Conservation (phyloP, 257 asterid species). For the Phtheirospermum japonicum region DNA sequence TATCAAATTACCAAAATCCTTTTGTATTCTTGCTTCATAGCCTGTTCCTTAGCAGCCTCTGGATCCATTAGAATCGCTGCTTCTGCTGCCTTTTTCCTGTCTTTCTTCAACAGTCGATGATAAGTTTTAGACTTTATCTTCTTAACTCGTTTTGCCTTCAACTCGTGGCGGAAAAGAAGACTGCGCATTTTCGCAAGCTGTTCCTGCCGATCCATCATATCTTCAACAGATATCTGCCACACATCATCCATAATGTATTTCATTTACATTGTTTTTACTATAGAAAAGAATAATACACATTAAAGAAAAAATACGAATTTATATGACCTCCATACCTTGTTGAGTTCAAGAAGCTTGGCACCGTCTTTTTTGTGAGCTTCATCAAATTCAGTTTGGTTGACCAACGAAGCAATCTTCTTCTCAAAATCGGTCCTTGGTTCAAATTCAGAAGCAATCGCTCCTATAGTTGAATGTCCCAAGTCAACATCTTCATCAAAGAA, state of each 20-base stretch:
- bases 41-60: constrained; percentile 79
- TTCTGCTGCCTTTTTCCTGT: constrained; percentile 50
- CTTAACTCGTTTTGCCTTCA: constrained; percentile 71
- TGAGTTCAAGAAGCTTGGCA: constrained; percentile 88
- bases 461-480: constrained; percentile 72
- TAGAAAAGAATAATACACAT: background rate
- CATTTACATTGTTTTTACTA: constrained; percentile 8
- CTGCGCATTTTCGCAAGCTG: constrained; percentile 80
- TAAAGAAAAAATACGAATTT: background rate
- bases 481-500: constrained; percentile 70
- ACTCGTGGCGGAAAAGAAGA: constrained; percentile 79
- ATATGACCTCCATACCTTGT: constrained; percentile 52
- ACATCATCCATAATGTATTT: constrained; percentile 23
- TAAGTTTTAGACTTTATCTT: constrained; percentile 90
- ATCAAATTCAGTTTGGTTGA: constrained; percentile 59
- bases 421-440: constrained; percentile 88
- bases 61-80: constrained; percentile 63
- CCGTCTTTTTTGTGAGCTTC: constrained; percentile 88
- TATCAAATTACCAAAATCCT: constrained; percentile 68
- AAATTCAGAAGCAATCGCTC: constrained; percentile 88
- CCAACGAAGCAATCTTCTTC: constrained; percentile 72
- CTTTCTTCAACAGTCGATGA: constrained; percentile 76
- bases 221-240: constrained; percentile 71
- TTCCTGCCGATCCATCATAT: constrained; percentile 58
- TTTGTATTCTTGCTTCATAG: constrained; percentile 71